phyloP scores from a whole-genome alignment of 2,329 filamentous ascomycete genomes.

The Parascedosporium putredinis region DNA sequence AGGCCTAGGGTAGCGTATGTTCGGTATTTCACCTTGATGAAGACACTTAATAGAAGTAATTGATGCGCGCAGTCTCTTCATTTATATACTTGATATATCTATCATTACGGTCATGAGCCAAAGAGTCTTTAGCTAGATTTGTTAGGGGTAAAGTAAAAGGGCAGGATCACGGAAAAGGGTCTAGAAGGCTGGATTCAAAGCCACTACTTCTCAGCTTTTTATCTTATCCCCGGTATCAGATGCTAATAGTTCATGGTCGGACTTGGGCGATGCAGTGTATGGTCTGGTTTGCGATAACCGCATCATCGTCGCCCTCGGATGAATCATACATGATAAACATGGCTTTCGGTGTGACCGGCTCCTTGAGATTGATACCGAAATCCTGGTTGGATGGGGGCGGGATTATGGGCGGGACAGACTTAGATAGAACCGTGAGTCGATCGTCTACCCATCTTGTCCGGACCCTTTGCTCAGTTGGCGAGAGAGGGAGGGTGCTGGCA shows the following conservation, averaged over 20 bases:
- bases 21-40: too few relatives aligned
- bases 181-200: too few relatives aligned
- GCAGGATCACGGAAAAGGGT: too few relatives aligned
- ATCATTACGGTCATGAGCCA: too few relatives aligned
- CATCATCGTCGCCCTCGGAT: background rate
- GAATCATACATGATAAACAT: background rate
- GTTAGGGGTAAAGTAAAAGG: too few relatives aligned
- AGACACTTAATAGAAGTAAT: too few relatives aligned
- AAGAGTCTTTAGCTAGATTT: too few relatives aligned
- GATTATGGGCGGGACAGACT: background rate
- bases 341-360: background rate
- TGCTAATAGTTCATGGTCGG: background rate
- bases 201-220: background rate
- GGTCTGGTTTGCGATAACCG: background rate
- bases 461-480: background rate
- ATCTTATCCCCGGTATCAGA: background rate
- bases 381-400: background rate
- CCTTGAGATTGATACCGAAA: background rate
- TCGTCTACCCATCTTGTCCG: background rate
- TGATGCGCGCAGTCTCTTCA: too few relatives aligned
- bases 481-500: background rate
- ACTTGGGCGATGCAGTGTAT: background rate
- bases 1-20: too few relatives aligned
- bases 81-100: too few relatives aligned
- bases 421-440: background rate